Conservation (phyloP, 176 grass and related monocot species). For the Eragrostis nindensis region DNA sequence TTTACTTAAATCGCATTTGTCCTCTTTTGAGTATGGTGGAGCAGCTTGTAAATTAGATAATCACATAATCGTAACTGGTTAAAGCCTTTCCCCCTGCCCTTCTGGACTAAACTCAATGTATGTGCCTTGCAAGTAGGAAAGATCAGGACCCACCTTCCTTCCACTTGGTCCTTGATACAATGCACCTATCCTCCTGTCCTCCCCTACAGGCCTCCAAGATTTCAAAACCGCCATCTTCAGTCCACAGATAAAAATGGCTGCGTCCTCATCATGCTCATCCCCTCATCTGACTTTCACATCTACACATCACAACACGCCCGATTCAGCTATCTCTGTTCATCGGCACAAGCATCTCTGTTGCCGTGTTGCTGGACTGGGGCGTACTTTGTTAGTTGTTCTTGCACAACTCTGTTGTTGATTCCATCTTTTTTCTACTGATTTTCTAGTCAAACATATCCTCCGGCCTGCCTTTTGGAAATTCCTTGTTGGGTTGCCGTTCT, state of each 20-base stretch:
- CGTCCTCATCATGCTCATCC: not conserved
- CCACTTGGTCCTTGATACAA: slow-evolving; percentile 48
- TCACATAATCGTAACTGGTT: not conserved
- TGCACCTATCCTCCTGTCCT: slow-evolving; percentile 14
- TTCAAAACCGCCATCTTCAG: slow-evolving; percentile 30
- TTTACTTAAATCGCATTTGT: too few relatives aligned
- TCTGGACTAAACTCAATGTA: not conserved
- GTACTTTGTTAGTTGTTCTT: slow-evolving; percentile 9
- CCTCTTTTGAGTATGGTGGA: not conserved
- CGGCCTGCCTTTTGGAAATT: slow-evolving; percentile 14
- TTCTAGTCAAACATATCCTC: not conserved
- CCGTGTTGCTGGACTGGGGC: not conserved
- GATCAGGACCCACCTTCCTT: slow-evolving; percentile 2
- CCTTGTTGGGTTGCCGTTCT: not conserved
- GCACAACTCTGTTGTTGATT: not conserved
- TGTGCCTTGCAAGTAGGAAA: slow-evolving; percentile 14
- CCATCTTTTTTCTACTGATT: not conserved
- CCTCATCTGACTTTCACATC: not conserved
- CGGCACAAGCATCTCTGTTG: not conserved
- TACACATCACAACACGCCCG: not conserved
- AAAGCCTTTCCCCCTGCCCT: not conserved
- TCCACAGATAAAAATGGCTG: slow-evolving; percentile 39
- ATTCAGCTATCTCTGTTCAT: not conserved
- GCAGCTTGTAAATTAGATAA: not conserved
- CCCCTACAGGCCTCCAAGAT: not conserved